phyloP scores from a whole-genome alignment of 2,329 filamentous ascomycete genomes.

The Meredithiella fracta region DNA sequence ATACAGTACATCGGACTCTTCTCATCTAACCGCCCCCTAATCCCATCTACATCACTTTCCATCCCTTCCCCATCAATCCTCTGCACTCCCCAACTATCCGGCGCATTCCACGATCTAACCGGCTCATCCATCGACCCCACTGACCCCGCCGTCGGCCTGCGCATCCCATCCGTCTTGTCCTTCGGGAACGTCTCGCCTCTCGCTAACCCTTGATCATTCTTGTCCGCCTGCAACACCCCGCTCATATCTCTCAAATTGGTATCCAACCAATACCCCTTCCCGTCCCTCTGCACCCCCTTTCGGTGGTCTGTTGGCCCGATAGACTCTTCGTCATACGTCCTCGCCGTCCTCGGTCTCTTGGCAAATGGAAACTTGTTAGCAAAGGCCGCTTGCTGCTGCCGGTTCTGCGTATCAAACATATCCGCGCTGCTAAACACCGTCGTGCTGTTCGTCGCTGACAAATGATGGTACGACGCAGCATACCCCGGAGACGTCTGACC shows the following conservation, averaged over 20 bases:
- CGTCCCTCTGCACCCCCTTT: conserved; percentile 28
- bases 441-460: conserved; percentile 1
- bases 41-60: conserved; percentile 43
- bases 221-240: conserved; percentile 28
- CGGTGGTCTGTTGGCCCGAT: conserved; percentile 42
- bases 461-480: conserved; percentile 6
- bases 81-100: conserved; percentile 91
- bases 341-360: conserved; percentile 35
- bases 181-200: conserved; percentile 7
- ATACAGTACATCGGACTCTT: conserved; percentile 72
- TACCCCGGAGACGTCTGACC: conserved; percentile 21
- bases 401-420: conserved; percentile 13
- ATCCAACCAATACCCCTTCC: conserved; percentile 60
- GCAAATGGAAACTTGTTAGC: conserved; percentile 48
- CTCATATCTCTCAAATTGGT: conserved; percentile 84
- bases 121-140: conserved; percentile 19
- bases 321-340: conserved; percentile 38
- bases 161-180: background rate
- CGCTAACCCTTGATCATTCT: background rate
- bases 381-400: conserved; percentile 23
- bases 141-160: conserved; percentile 6
- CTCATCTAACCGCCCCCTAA: conserved; percentile 31
- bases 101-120: conserved; percentile 68
- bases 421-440: conserved; percentile 10
- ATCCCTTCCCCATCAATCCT: conserved; percentile 50